These are phyloP conservation scores for Laguncularia racemosa DNA, from an alignment of 345 rosid genomes.

Conservation along the genomic window DNA sequence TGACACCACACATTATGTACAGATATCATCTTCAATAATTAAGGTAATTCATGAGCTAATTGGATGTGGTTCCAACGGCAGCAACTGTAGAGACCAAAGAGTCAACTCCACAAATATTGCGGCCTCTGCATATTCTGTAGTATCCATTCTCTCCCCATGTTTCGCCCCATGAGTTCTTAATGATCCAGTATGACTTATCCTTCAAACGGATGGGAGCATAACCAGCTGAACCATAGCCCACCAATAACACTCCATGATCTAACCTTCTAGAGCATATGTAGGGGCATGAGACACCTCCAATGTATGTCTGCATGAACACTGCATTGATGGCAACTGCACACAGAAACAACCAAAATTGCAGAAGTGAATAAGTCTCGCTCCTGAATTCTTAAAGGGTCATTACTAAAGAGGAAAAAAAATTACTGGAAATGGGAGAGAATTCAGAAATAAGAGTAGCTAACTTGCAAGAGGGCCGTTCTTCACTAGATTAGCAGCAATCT, in stretches of 20 bases:
- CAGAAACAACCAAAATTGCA: slow-evolving; percentile 1
- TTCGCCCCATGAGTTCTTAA: slow-evolving; percentile 97
- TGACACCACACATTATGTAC: too few species aligned
- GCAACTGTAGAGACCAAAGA: slow-evolving; percentile 84
- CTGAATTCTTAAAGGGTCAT: not conserved
- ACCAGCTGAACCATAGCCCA: slow-evolving; percentile 80
- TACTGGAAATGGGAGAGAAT: not conserved
- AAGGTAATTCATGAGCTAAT: slow-evolving; percentile 11
- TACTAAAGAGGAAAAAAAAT: not conserved
- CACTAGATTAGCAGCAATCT: slow-evolving; percentile 91
- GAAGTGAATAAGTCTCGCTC: not conserved
- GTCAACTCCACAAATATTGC: slow-evolving; percentile 88
- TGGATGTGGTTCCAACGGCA: slow-evolving; percentile 31
- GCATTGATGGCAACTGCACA: slow-evolving; percentile 89
- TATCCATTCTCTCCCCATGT: slow-evolving; percentile 88
- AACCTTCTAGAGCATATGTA: slow-evolving; percentile 74
- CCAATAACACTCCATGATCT: slow-evolving; percentile 84
- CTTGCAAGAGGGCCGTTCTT: slow-evolving; percentile 90
- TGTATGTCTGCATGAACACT: slow-evolving; percentile 86
- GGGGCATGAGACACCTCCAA: slow-evolving; percentile 93
- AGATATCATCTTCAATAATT: too few species aligned
- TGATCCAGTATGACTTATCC: slow-evolving; percentile 93
- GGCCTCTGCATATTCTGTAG: slow-evolving; percentile 89
- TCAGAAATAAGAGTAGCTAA: slow-evolving; percentile 11
- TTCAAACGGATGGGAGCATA: slow-evolving; percentile 76